Conservation (phyloP, 148 eudicot species). For the Tetragonia tetragonoides region DNA sequence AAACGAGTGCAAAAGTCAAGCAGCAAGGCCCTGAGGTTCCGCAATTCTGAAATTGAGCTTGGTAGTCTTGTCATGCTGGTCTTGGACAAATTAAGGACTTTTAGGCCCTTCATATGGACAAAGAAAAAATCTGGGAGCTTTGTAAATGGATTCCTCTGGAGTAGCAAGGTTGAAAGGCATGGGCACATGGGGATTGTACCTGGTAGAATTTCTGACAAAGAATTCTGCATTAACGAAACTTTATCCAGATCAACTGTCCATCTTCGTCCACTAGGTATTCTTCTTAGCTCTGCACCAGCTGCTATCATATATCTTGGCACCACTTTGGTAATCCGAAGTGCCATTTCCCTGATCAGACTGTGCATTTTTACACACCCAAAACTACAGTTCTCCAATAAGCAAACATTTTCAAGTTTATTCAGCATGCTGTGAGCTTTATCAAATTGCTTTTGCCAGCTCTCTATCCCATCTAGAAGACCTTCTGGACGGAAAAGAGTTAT, state of each 20-base stretch:
- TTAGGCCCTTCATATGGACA: constrained; percentile 19
- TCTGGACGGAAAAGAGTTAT: constrained; percentile 27
- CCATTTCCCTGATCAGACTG: constrained; percentile 29
- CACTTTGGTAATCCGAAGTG: constrained; percentile 22
- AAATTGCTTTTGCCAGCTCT: constrained; percentile 23
- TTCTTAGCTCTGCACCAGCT: constrained; percentile 24
- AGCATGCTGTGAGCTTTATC: constrained; percentile 31
- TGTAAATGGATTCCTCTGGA: constrained; percentile 27
- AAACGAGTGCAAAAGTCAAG: constrained; percentile 21
- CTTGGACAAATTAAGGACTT: constrained; percentile 25
- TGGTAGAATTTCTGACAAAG: constrained; percentile 28
- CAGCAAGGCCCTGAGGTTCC: constrained; percentile 25
- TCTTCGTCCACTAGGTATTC: constrained; percentile 25
- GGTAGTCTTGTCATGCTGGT: constrained; percentile 28
- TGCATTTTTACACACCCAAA: constrained; percentile 22
- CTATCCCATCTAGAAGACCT: constrained; percentile 22
- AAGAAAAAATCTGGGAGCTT: constrained; percentile 30
- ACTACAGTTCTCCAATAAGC: constrained; percentile 20
- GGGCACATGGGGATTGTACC: constrained; percentile 28
- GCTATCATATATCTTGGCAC: constrained; percentile 26
- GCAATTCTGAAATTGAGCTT: constrained; percentile 21
- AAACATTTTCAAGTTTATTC: constrained; percentile 28
- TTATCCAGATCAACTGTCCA: constrained; percentile 24
- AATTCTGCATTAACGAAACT: constrained; percentile 28
- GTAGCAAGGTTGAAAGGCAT: constrained; percentile 22